These are phyloP conservation scores for Mrakiaceae sp. DNA, from an alignment of 1,284 basidiomycete genomes.

Conservation along the genomic window DNA sequence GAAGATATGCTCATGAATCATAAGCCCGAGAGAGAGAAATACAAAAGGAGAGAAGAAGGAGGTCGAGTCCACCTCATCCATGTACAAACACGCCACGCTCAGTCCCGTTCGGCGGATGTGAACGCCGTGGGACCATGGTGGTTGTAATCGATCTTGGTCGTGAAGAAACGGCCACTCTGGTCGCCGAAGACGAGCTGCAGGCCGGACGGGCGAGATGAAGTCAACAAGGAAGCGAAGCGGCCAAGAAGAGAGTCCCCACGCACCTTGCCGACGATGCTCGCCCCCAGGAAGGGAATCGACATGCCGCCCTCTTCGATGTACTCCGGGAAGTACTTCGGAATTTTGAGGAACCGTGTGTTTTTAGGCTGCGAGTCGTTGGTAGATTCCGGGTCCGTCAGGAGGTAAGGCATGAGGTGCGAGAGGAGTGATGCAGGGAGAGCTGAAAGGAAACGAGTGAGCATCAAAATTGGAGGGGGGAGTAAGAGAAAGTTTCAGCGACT, in stretches of 20 bases:
- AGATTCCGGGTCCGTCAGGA: conserved; percentile 49
- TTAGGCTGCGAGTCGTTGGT: conserved; percentile 47
- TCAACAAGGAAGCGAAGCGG: not conserved
- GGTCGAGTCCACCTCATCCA: no score
- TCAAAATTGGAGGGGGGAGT: conserved; percentile 8
- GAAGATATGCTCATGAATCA: no score
- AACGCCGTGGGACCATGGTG: conserved; percentile 19
- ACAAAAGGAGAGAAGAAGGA: no score
- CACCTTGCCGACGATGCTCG: conserved; percentile 78
- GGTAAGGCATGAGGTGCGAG: conserved; percentile 58
- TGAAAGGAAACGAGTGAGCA: conserved; percentile 16
- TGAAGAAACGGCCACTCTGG: conserved; percentile 28
- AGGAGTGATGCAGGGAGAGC: conserved; percentile 50
- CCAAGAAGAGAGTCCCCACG: conserved; percentile 18
- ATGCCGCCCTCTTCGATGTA: conserved; percentile 75
- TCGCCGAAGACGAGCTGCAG: conserved; percentile 29
- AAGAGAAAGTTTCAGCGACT: conserved; percentile 20
- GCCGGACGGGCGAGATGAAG: not conserved
- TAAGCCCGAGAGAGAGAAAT: no score
- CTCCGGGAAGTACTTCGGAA: conserved; percentile 90
- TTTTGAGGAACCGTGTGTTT: conserved; percentile 50
- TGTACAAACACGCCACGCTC: no score
- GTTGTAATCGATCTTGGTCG: conserved; percentile 36
- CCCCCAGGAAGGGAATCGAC: conserved; percentile 71
- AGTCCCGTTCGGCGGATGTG: no score